Percentiles rank a stretch among this genome's conserved stretches.
These are phyloP conservation scores for Emericellopsis cladophorae DNA, from an alignment of 2,329 filamentous ascomycete genomes.

Conservation along the genomic window DNA sequence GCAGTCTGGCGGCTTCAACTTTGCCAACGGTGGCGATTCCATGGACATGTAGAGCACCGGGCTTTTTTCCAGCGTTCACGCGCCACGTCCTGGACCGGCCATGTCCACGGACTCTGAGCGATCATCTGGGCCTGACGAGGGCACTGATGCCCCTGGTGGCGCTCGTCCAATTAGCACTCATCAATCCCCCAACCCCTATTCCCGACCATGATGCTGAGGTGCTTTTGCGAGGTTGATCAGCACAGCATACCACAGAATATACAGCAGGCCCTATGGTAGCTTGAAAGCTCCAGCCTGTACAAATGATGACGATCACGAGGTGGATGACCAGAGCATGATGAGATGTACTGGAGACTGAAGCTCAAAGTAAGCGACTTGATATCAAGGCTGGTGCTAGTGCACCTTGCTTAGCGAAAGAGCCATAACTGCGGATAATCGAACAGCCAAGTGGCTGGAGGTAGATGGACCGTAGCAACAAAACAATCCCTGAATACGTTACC, in stretches of 20 bases:
- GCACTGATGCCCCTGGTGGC: neutral
- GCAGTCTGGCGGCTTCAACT: constrained; percentile 83
- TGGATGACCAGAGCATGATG: neutral
- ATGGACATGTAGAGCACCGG: constrained; percentile 47
- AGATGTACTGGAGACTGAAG: constrained; percentile 1
- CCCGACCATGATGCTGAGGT: neutral
- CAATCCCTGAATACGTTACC: neutral
- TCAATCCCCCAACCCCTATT: constrained; percentile 8
- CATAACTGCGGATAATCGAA: constrained; percentile 6
- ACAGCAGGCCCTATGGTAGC: constrained; percentile 43
- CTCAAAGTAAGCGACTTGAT: neutral
- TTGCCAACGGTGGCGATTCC: constrained; percentile 58
- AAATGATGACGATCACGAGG: neutral
- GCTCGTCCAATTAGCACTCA: neutral
- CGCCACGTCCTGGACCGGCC: too few relatives aligned
- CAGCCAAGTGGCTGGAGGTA: constrained; percentile 13
- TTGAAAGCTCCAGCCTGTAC: constrained; percentile 50
- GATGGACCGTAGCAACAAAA: constrained; percentile 6
- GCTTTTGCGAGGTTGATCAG: neutral
- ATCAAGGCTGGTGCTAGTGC: constrained; percentile 11
- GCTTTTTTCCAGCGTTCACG: too few relatives aligned
- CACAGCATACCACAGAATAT: constrained; percentile 14
- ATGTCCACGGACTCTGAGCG: too few relatives aligned
- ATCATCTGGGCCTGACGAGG: neutral
- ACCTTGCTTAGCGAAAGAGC: constrained; percentile 2